Evolutionary conservation across 371 early-diverging fungal species (phyloP).

Genomic region (Mortierella sp.): DNA sequence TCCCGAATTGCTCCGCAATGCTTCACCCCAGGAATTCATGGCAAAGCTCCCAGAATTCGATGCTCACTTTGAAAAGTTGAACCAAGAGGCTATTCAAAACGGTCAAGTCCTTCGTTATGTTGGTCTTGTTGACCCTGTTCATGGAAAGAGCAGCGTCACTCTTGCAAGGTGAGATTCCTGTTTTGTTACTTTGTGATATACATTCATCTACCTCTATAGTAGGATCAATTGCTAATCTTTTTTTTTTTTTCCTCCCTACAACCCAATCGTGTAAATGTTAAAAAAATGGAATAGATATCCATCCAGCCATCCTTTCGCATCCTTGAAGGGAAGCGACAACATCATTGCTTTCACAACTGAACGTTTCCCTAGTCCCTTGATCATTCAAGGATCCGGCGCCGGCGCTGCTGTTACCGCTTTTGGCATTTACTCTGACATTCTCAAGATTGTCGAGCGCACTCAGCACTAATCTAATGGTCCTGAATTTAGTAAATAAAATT

Average conservation of each 20-base stretch:
- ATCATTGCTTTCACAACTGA: conserved; percentile 95
- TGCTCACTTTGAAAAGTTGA: conserved; percentile 82
- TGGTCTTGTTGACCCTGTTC: conserved; percentile 85
- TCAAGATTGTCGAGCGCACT: conserved; percentile 82
- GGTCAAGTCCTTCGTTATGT: conserved; percentile 93
- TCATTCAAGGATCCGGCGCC: conserved; percentile 97
- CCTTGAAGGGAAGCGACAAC: conserved; percentile 97
- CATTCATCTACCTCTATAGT: background rate
- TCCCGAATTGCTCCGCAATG: conserved; percentile 82
- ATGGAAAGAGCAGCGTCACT: conserved; percentile 81
- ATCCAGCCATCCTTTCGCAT: conserved; percentile 92
- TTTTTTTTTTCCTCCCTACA: conserved; percentile 5
- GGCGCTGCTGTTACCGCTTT: conserved; percentile 97
- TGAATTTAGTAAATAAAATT: background rate
- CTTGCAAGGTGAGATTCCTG: conserved; percentile 70
- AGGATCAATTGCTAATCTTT: conserved; percentile 1
- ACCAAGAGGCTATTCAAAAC: conserved; percentile 77
- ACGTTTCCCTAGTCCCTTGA: conserved; percentile 93
- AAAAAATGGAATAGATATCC: conserved; percentile 84
- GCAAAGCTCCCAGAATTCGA: conserved; percentile 85
- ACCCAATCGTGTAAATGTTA: no score
- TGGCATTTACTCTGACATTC: conserved; percentile 93
- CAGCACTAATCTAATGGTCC: conserved; percentile 21
- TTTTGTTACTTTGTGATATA: background rate
- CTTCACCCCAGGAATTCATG: conserved; percentile 88